Conservation (phyloP, 441 rosid genomes). For the Bocquillonia castaneifolia region DNA sequence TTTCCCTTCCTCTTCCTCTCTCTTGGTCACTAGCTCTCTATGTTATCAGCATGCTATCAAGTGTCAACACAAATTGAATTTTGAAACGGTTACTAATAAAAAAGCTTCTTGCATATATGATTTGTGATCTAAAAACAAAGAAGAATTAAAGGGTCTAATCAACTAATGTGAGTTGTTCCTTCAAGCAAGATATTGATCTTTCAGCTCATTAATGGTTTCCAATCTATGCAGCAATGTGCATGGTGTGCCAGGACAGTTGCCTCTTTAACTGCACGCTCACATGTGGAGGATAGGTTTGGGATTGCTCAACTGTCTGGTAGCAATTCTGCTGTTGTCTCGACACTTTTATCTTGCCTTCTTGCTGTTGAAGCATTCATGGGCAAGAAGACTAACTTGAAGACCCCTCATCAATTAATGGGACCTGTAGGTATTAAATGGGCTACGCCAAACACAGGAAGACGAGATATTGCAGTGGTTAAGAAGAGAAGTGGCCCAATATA, state of each 20-base stretch:
- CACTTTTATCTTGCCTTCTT: slow-evolving; percentile 66
- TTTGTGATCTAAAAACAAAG: too few relatives aligned
- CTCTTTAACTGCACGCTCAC: slow-evolving; percentile 64
- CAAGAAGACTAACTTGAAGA: slow-evolving; percentile 63
- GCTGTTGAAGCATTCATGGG: slow-evolving; percentile 84
- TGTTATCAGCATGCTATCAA: neutral
- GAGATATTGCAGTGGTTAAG: slow-evolving; percentile 46
- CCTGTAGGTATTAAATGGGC: slow-evolving; percentile 69
- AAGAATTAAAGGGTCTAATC: neutral
- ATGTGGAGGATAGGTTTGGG: slow-evolving; percentile 72
- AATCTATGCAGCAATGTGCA: slow-evolving; percentile 49
- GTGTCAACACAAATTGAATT: neutral
- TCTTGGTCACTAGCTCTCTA: neutral
- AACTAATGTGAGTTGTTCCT: neutral
- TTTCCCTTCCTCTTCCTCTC: neutral
- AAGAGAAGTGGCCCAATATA: slow-evolving; percentile 46
- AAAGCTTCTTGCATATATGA: too few relatives aligned
- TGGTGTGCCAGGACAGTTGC: slow-evolving; percentile 76
- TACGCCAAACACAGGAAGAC: slow-evolving; percentile 46
- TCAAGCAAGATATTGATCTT: neutral
- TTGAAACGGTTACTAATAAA: neutral
- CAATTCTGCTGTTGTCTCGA: slow-evolving; percentile 63
- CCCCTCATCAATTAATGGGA: slow-evolving; percentile 57
- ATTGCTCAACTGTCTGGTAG: slow-evolving; percentile 92
- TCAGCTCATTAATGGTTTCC: neutral